These are phyloP conservation scores for Geotrichum europaeum DNA, from an alignment of 1,139 yeast genomes.

Conservation along the genomic window DNA sequence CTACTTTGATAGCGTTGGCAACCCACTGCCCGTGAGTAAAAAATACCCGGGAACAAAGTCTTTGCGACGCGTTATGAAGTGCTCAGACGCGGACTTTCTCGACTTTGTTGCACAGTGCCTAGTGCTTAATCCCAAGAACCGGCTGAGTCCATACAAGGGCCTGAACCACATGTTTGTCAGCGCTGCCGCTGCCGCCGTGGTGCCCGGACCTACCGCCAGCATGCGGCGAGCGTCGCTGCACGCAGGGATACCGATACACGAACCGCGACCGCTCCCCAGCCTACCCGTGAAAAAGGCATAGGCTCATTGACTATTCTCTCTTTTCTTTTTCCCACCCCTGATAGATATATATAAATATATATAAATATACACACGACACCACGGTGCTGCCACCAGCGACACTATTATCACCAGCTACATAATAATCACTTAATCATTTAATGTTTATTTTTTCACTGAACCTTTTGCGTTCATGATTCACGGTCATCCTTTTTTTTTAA, in stretches of 20 bases:
- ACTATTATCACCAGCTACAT: no score
- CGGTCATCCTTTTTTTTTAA: no score
- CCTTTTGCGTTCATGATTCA: no score
- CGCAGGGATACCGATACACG: neutral
- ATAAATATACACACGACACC: neutral
- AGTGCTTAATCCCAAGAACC: slow-evolving; percentile 50
- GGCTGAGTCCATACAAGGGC: slow-evolving; percentile 43
- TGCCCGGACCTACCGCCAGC: neutral
- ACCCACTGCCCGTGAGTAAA: slow-evolving; percentile 34
- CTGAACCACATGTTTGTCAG: slow-evolving; percentile 40
- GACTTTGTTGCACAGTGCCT: slow-evolving; percentile 37
- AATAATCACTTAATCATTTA: no score
- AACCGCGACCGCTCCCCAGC: slow-evolving; percentile 12
- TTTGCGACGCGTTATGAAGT: slow-evolving; percentile 27
- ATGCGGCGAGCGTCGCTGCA: neutral
- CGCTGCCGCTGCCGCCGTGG: slow-evolving; percentile 2
- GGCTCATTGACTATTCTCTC: neutral
- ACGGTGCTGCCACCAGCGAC: neutral
- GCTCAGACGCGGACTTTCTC: slow-evolving; percentile 35
- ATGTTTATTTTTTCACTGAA: no score
- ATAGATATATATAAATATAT: neutral
- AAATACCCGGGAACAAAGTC: slow-evolving; percentile 33
- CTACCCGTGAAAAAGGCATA: slow-evolving; percentile 2
- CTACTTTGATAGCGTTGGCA: slow-evolving; percentile 42
- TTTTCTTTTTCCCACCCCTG: neutral